Base-by-base conservation (phyloP, 176 grass and related monocot genomes). In the Oryza punctata region DNA sequence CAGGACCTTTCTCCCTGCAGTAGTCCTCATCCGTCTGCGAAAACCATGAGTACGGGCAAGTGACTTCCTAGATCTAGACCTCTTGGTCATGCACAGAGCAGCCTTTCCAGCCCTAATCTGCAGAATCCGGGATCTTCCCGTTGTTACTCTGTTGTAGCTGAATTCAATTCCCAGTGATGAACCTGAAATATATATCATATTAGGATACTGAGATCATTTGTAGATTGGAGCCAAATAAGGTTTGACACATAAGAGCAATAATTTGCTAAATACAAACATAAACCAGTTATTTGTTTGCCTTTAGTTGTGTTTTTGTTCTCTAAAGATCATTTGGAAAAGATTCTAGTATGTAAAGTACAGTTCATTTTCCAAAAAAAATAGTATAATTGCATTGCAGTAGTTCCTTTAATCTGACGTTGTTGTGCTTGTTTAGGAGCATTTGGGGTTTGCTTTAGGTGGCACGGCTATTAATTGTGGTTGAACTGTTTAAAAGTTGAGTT, bases 1-100 rank as follows among this genome's bases (percentile, higher is more conserved):
- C 73, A 99, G 77, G 14, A 96, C 81, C 65, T 78, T 88, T 80
- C 93, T 90, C 63, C 93, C 96, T 0, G 80, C 52, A 21, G 96
- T 83, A 50, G 82, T 92, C 14, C 85, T 75, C 89, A 92, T 90
- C 81, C 96, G 79, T 80, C 84, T 89, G 23, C 85, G 89, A 88
- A 99, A 99, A 60, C 96, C 96, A 75, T 99, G 93, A 19, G 87
- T 88, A 16, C 91, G 91, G 44, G 93, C 93, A 81, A 96, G 87
- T 40, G 93, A 99, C 72, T 99, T 99, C 80, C 92, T 88, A 76
- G 95, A 98, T 78, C 92, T 92, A 40, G 78, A 86, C 63, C 96
- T 92, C 76, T 95, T 98, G 24, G 96, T 98, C 89, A 90, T 28
- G 78, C 87, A 94, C 28, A 94, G 91, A 44, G 89, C 84, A 87